These are phyloP conservation scores for Singerocomus rubriflavus DNA, from an alignment of 1,284 basidiomycete species.

Conservation along the genomic window DNA sequence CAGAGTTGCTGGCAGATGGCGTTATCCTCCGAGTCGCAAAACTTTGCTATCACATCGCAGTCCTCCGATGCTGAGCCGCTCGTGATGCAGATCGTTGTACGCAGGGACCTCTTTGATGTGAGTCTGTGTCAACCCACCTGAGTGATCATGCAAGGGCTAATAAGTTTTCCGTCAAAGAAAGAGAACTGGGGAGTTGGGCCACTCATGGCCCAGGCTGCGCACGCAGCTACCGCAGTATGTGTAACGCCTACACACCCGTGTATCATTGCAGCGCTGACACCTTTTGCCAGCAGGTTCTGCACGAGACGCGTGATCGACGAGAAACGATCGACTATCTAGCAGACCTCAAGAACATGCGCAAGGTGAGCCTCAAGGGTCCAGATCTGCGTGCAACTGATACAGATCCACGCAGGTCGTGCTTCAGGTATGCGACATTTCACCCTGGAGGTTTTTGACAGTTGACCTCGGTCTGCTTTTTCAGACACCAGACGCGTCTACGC, in stretches of 20 bases:
- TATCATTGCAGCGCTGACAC: not conserved
- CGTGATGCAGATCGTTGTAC: constrained; percentile 46
- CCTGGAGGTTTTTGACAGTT: not conserved
- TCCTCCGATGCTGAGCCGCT: constrained; percentile 24
- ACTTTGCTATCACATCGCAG: not conserved
- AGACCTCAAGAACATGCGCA: constrained; percentile 42
- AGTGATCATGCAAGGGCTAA: constrained; percentile 3
- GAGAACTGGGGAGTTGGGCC: constrained; percentile 53
- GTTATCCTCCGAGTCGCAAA: not conserved
- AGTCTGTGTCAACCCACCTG: constrained; percentile 11
- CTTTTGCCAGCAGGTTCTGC: constrained; percentile 30
- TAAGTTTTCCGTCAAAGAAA: constrained; percentile 25
- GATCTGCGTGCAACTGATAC: constrained; percentile 8
- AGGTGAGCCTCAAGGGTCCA: constrained; percentile 22
- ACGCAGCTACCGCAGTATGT: constrained; percentile 48
- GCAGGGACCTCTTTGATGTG: constrained; percentile 43
- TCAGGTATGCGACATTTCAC: constrained; percentile 30
- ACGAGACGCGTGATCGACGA: constrained; percentile 38
- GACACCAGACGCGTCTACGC: constrained; percentile 36
- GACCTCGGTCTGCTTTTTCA: constrained; percentile 13
- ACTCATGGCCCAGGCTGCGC: constrained; percentile 53
- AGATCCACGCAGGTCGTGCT: constrained; percentile 35
- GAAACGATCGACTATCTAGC: constrained; percentile 42
- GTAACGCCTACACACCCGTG: not conserved
- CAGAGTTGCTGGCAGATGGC: not conserved